Evolutionary conservation across 768 basidiomycete genomes (phyloP).

Genomic region (Pleurotus cornucopiae): DNA sequence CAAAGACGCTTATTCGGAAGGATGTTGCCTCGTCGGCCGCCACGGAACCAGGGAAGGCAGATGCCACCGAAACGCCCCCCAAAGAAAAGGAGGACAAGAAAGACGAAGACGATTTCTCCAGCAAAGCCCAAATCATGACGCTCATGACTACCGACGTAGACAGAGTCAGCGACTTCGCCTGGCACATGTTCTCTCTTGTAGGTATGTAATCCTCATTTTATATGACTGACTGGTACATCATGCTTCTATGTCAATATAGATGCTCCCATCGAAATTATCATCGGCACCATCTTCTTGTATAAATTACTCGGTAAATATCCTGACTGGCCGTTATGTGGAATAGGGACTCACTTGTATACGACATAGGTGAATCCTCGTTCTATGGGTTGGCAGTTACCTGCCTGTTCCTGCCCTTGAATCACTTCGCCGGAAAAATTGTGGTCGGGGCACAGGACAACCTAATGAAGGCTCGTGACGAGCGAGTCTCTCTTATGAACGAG

Average conservation of each 20-base stretch:
- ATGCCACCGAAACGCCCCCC: neutral
- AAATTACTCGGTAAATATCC: slow-evolving; percentile 57
- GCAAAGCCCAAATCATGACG: slow-evolving; percentile 85
- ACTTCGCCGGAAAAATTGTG: slow-evolving; percentile 78
- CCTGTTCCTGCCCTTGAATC: slow-evolving; percentile 73
- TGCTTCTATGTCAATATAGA: slow-evolving; percentile 33
- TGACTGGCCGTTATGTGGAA: neutral
- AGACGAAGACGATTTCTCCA: slow-evolving; percentile 58
- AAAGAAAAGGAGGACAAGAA: slow-evolving; percentile 20
- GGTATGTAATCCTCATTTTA: slow-evolving; percentile 35
- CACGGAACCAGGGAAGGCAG: neutral
- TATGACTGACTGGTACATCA: neutral
- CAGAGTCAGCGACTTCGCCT: slow-evolving; percentile 79
- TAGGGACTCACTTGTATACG: neutral
- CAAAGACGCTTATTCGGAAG: slow-evolving; percentile 84
- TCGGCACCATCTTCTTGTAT: slow-evolving; percentile 77
- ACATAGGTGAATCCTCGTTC: slow-evolving; percentile 61
- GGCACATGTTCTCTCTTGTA: slow-evolving; percentile 72
- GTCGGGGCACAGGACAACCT: slow-evolving; percentile 73
- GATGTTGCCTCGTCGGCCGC: slow-evolving; percentile 64
- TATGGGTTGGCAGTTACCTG: slow-evolving; percentile 75
- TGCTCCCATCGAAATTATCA: slow-evolving; percentile 71
- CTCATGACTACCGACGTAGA: slow-evolving; percentile 95
- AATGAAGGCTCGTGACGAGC: slow-evolving; percentile 90
- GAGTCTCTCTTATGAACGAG: slow-evolving; percentile 88